These are phyloP conservation scores for Pichia pseudocactophila DNA, from an alignment of 805 yeast species.

Conservation along the genomic window DNA sequence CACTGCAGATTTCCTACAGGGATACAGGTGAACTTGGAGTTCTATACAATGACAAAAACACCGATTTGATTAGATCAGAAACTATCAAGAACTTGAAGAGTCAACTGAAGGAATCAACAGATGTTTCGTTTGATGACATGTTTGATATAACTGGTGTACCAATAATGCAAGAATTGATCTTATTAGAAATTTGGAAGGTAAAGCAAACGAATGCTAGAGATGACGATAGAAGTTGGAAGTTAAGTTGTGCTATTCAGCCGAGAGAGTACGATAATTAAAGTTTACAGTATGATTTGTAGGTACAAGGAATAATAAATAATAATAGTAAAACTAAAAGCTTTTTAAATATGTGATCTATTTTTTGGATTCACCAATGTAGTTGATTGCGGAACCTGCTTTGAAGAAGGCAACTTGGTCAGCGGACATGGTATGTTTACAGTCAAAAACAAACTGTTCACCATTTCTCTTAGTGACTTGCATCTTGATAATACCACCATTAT, in stretches of 20 bases:
- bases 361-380: slow-evolving; percentile 48
- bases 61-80: slow-evolving; percentile 22
- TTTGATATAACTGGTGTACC: slow-evolving; percentile 33
- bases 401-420: slow-evolving; percentile 92
- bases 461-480: slow-evolving; percentile 65
- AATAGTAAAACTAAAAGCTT: neutral
- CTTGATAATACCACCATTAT: slow-evolving; percentile 75
- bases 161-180: slow-evolving; percentile 46
- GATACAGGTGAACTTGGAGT: slow-evolving; percentile 26
- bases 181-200: slow-evolving; percentile 65
- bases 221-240: slow-evolving; percentile 63
- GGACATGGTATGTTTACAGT: slow-evolving; percentile 92
- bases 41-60: slow-evolving; percentile 19
- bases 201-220: slow-evolving; percentile 50
- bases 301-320: slow-evolving; percentile 4
- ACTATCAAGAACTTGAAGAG: slow-evolving; percentile 21
- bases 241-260: slow-evolving; percentile 55
- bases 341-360: slow-evolving; percentile 6
- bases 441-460: slow-evolving; percentile 62
- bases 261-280: slow-evolving; percentile 25
- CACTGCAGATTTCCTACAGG: slow-evolving; percentile 53
- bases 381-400: slow-evolving; percentile 96
- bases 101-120: slow-evolving; percentile 14
- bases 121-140: slow-evolving; percentile 23
- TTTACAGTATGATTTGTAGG: neutral